Conservation (phyloP, 768 basidiomycete species). For the Suillus americanus region DNA sequence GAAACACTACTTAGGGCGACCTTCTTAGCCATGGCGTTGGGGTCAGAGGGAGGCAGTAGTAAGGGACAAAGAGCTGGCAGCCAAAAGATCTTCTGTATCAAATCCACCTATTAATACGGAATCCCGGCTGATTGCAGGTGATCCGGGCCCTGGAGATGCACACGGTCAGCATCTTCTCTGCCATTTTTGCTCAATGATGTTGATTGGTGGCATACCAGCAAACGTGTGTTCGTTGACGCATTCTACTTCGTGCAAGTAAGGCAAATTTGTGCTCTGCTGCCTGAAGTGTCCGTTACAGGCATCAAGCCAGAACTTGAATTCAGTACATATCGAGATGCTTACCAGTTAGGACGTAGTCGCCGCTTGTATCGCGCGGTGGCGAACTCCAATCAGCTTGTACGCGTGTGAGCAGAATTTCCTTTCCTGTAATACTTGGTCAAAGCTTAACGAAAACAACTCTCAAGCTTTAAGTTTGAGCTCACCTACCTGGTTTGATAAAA, state of each 20-base stretch:
- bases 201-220: neutral
- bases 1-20: constrained; percentile 54
- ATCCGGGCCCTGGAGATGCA: neutral
- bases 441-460: too few species aligned
- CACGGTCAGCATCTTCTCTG: neutral
- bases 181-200: neutral
- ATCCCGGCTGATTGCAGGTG: neutral
- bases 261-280: neutral
- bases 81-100: neutral
- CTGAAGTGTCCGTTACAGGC: neutral
- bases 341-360: neutral
- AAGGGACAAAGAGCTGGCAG: neutral
- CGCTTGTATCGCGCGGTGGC: neutral
- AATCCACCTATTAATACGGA: neutral
- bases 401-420: neutral
- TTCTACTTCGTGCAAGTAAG: neutral
- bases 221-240: neutral
- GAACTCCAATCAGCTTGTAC: neutral
- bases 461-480: neutral
- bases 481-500: neutral
- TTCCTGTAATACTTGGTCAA: neutral
- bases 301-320: neutral
- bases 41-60: neutral
- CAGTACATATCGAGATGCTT: neutral
- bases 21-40: constrained; percentile 12